Conservation (phyloP, 805 yeast genomes). For the Candida koratica region DNA sequence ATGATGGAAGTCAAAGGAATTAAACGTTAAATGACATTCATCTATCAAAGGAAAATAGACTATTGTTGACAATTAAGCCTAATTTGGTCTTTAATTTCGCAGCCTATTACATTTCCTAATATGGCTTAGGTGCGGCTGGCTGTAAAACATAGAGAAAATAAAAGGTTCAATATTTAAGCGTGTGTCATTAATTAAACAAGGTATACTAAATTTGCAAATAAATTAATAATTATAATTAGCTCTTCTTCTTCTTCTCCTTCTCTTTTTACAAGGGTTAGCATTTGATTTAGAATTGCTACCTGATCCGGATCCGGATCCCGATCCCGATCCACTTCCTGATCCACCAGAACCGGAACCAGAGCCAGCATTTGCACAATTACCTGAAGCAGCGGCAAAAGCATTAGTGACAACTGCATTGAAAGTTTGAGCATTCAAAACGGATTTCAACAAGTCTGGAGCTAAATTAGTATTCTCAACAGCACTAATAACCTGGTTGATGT, state of each 20-base stretch:
- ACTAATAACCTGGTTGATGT: constrained; percentile 22
- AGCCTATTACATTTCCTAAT: constrained; percentile 2
- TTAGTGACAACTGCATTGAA: constrained; percentile 32
- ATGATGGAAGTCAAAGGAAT: not conserved
- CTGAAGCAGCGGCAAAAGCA: constrained; percentile 12
- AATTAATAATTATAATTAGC: constrained; percentile 15
- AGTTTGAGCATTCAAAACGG: constrained; percentile 31
- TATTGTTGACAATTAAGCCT: constrained; percentile 3
- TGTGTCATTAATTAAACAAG: constrained; percentile 8
- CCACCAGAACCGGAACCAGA: constrained; percentile 2
- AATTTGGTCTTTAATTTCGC: constrained; percentile 3
- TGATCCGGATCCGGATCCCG: constrained; percentile 3
- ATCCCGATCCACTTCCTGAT: constrained; percentile 4
- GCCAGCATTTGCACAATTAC: constrained; percentile 2
- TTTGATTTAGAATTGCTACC: constrained; percentile 2
- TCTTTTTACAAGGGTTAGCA: constrained; percentile 27
- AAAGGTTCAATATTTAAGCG: constrained; percentile 2
- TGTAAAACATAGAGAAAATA: not conserved
- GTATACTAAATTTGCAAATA: not conserved
- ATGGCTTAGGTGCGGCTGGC: no score
- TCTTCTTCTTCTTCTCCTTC: constrained; percentile 34
- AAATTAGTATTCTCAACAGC: constrained; percentile 34
- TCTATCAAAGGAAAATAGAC: not conserved
- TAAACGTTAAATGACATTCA: not conserved
- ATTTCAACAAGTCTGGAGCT: constrained; percentile 29